A percentile compares a stretch with the other conserved stretches of the same genome.
These are phyloP conservation scores for Roridomyces roridus DNA, from an alignment of 768 basidiomycete genomes.

Conservation along the genomic window DNA sequence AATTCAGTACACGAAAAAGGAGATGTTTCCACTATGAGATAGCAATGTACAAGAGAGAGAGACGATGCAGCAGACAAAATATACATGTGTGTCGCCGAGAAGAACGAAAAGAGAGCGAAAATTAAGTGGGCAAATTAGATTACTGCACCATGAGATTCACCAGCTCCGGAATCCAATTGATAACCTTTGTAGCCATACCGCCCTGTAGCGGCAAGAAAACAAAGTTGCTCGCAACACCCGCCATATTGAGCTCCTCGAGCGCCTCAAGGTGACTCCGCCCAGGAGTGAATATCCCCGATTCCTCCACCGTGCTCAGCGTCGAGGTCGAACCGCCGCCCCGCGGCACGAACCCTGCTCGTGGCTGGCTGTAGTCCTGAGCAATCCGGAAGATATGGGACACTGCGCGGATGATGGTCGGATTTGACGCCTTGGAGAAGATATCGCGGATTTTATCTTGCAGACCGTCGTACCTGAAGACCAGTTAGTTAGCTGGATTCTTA, in stretches of 20 bases:
- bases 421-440: slow-evolving; percentile 73
- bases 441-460: slow-evolving; percentile 79
- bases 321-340: slow-evolving; percentile 56
- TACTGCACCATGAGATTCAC: slow-evolving; percentile 56
- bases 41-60: slow-evolving; percentile 2
- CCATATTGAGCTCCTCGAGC: slow-evolving; percentile 76
- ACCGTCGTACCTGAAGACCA: slow-evolving; percentile 65
- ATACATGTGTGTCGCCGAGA: slow-evolving; percentile 15
- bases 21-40: no score
- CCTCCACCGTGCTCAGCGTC: slow-evolving; percentile 69
- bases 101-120: slow-evolving; percentile 1
- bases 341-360: slow-evolving; percentile 34
- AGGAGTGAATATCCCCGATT: slow-evolving; percentile 49
- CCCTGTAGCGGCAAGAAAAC: slow-evolving; percentile 66
- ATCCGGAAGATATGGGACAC: slow-evolving; percentile 81
- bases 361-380: slow-evolving; percentile 56
- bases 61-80: neutral
- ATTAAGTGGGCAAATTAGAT: neutral
- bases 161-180: slow-evolving; percentile 77
- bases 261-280: slow-evolving; percentile 61
- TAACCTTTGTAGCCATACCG: slow-evolving; percentile 64
- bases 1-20: no score
- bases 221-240: slow-evolving; percentile 75
- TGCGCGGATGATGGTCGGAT: slow-evolving; percentile 70
- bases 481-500: slow-evolving; percentile 7